Percentiles rank a stretch among this genome's conserved stretches.
Conservation (phyloP, 495 filamentous ascomycete species). For the Annulohypoxylon moriforme region DNA sequence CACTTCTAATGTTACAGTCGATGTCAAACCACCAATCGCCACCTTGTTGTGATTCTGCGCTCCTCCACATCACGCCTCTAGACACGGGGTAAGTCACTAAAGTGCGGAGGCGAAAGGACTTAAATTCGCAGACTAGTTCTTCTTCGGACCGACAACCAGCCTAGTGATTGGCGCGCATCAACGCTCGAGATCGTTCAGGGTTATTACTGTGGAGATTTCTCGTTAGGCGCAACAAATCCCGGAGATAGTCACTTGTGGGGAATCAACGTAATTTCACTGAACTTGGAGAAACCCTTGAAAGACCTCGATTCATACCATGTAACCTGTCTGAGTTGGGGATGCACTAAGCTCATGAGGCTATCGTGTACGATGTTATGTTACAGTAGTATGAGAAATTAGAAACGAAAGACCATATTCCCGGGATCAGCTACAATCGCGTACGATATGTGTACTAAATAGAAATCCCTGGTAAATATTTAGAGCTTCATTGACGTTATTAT, state of each 20-base stretch:
- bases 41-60: slow-evolving; percentile 4
- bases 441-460: background rate
- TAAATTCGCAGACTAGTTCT: slow-evolving; percentile 10
- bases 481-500: background rate
- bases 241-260: slow-evolving; percentile 33
- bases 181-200: slow-evolving; percentile 27
- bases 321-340: slow-evolving; percentile 5
- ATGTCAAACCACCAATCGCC: slow-evolving; percentile 32
- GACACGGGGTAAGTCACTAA: slow-evolving; percentile 30
- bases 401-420: background rate
- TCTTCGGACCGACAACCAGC: slow-evolving; percentile 37
- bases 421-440: background rate
- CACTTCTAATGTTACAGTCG: slow-evolving; percentile 29
- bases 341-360: background rate
- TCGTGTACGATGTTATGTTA: background rate
- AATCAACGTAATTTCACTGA: slow-evolving; percentile 29
- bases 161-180: slow-evolving; percentile 35
- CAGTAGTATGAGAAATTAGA: background rate
- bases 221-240: slow-evolving; percentile 20
- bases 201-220: slow-evolving; percentile 20
- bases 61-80: slow-evolving; percentile 32
- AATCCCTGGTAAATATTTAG: background rate
- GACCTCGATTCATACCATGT: background rate
- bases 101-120: slow-evolving; percentile 30
- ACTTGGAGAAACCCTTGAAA: slow-evolving; percentile 13